A percentile compares a stretch with the other conserved stretches of the same genome.
Evolutionary conservation across 2,329 filamentous ascomycete species (phyloP).

Genomic region (Sporothrix dimorphospora): DNA sequence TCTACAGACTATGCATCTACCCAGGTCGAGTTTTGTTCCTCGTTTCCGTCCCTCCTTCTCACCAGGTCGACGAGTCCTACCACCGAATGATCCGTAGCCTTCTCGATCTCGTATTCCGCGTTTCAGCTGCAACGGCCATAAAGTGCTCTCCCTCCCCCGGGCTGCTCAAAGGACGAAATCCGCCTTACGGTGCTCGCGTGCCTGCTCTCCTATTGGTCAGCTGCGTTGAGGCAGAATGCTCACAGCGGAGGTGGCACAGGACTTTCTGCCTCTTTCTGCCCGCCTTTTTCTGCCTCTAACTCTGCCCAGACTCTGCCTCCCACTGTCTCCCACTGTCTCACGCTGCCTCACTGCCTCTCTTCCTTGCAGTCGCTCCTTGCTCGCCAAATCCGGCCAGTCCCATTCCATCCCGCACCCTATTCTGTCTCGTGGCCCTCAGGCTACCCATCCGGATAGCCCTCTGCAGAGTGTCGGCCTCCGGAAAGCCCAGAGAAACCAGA

Average conservation of each 20-base stretch:
- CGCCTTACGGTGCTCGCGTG: slow-evolving; percentile 23
- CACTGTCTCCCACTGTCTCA: neutral
- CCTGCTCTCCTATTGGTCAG: slow-evolving; percentile 16
- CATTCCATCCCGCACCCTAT: neutral
- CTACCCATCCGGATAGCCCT: neutral
- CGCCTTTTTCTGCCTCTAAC: neutral
- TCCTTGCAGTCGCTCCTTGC: neutral
- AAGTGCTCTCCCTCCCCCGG: neutral
- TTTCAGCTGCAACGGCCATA: slow-evolving; percentile 10
- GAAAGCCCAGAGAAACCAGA: neutral
- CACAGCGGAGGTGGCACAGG: neutral
- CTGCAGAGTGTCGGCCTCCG: neutral
- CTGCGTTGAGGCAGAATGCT: slow-evolving; percentile 15
- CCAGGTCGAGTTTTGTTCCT: neutral
- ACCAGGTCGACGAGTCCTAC: neutral
- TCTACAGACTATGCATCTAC: neutral
- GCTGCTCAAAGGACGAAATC: neutral
- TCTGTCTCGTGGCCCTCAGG: no score
- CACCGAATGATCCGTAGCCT: neutral
- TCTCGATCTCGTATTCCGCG: neutral
- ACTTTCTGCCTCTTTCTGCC: neutral
- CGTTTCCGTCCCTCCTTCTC: neutral
- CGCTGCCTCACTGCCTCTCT: neutral
- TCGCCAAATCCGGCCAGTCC: slow-evolving; percentile 5
- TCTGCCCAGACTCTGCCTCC: neutral